Base-by-base conservation (phyloP, 106 monocot species). In the Iris macrosiphon region DNA sequence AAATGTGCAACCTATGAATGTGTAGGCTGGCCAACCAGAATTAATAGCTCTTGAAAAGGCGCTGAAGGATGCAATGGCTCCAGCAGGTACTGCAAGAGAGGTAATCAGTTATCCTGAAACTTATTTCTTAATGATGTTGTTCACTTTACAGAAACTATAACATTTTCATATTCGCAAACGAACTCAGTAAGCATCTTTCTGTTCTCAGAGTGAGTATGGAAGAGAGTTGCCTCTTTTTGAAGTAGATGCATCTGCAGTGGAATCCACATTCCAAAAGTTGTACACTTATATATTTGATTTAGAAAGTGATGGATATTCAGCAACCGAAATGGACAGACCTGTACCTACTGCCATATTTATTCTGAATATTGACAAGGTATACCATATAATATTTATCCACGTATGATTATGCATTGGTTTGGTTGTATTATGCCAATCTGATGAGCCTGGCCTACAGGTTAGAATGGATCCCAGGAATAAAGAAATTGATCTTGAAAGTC, bases 131-230 rank as follows among this genome's bases (percentile, higher is more conserved):
- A 41, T 45, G 18, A 28, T 50, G 29, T 26, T 39, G 10, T 13
- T 49, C 33, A 12, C 23, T 32, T 42, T 30, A 10, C 14, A 22
- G 24, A 35, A 37, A 20, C 3, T 34, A 7, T 9, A 54, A 34
- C 3, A 8, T 44, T 29, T 25, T 31, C 40, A 12, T 27, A 3
- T 7, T 3, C 21, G 1, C 2, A 6, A 12, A 32, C n/a, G 11
- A 53, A 53, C 1, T 53, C 31, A 9, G 2, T 24, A 29, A 35
- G 28, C 25, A 37, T 33, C 16, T 67, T 63, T 42, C 9, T 19
- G 39, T 18, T 80, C 66, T 64, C 76, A 96, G 95, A 96, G 77
- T 70, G 95, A 96, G 64, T 96, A 82, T 73, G 95, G 95, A 34
- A 79, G 72, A 57, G 75, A 77, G 60, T 34, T 96, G 26, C 81